These are phyloP conservation scores for Aspergillus campestris DNA, from an alignment of 495 filamentous ascomycete species.

Conservation along the genomic window DNA sequence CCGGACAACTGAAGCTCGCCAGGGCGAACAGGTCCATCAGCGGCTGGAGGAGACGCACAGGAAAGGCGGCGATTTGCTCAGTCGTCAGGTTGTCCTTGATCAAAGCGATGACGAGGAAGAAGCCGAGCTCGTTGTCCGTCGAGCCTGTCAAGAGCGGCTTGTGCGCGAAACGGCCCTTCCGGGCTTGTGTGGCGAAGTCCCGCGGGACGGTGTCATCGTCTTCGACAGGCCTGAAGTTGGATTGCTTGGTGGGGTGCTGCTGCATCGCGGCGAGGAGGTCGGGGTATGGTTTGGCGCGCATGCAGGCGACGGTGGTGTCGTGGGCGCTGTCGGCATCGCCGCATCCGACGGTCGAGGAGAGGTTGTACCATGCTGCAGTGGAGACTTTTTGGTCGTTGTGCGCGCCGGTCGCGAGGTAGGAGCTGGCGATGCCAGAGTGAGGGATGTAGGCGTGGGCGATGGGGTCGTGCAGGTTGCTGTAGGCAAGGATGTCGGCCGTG, in stretches of 20 bases:
- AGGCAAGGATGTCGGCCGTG: constrained; percentile 16
- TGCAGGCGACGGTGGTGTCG: constrained; percentile 31
- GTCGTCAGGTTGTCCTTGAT: constrained; percentile 3
- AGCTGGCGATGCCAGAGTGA: constrained; percentile 14
- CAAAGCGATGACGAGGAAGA: constrained; percentile 5
- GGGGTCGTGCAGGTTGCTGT: constrained; percentile 18
- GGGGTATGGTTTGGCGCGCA: constrained; percentile 25
- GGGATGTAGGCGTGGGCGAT: constrained; percentile 19
- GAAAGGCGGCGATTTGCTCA: constrained; percentile 1
- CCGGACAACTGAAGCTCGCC: constrained; percentile 5
- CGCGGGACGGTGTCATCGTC: constrained; percentile 4
- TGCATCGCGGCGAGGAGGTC: constrained; percentile 22
- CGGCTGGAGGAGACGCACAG: constrained; percentile 1
- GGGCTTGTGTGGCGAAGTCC: background rate
- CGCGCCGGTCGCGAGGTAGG: background rate
- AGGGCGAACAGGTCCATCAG: background rate
- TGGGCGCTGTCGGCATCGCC: constrained; percentile 15
- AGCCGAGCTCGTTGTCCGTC: constrained; percentile 7
- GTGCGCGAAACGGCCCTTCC: constrained; percentile 4
- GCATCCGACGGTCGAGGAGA: constrained; percentile 29
- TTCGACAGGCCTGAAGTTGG: constrained; percentile 2
- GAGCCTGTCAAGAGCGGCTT: constrained; percentile 7
- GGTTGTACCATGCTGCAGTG: constrained; percentile 25
- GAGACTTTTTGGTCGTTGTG: background rate
- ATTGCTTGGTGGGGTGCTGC: background rate